Conservation (phyloP, 148 eudicot species). For the Chenopodium berlandieri region DNA sequence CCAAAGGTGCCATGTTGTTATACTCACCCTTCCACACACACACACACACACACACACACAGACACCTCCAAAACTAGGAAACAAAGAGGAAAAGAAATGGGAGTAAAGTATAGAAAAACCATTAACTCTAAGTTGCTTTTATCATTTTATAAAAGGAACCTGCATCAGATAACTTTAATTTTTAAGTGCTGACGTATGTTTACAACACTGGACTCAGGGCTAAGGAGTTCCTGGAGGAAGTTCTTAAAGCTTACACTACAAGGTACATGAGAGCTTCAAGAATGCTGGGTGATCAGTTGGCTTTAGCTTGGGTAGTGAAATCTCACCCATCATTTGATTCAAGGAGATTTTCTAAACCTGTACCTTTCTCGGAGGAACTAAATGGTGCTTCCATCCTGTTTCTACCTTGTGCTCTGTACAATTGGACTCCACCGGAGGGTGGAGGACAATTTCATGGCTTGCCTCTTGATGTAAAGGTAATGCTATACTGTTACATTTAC, state of each 20-base stretch:
- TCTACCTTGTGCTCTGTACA: slow-evolving; percentile 79
- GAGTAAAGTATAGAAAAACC: neutral
- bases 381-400: slow-evolving; percentile 73
- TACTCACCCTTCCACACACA: neutral
- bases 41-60: neutral
- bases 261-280: slow-evolving; percentile 89
- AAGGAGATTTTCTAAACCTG: slow-evolving; percentile 53
- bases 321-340: slow-evolving; percentile 70
- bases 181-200: neutral
- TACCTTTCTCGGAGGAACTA: slow-evolving; percentile 55
- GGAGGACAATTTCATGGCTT: slow-evolving; percentile 99
- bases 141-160: neutral
- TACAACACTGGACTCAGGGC: slow-evolving; percentile 48
- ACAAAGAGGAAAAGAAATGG: neutral
- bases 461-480: slow-evolving; percentile 98
- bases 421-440: slow-evolving; percentile 99
- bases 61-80: neutral
- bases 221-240: slow-evolving; percentile 67
- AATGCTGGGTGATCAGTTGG: slow-evolving; percentile 97
- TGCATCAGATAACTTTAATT: neutral
- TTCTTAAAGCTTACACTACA: slow-evolving; percentile 61
- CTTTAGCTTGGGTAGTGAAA: slow-evolving; percentile 85
- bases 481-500: neutral
- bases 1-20: slow-evolving; percentile 44
- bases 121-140: neutral